These are phyloP conservation scores for Sporisorium graminicola DNA, from an alignment of 1,284 basidiomycete genomes.

Conservation along the genomic window DNA sequence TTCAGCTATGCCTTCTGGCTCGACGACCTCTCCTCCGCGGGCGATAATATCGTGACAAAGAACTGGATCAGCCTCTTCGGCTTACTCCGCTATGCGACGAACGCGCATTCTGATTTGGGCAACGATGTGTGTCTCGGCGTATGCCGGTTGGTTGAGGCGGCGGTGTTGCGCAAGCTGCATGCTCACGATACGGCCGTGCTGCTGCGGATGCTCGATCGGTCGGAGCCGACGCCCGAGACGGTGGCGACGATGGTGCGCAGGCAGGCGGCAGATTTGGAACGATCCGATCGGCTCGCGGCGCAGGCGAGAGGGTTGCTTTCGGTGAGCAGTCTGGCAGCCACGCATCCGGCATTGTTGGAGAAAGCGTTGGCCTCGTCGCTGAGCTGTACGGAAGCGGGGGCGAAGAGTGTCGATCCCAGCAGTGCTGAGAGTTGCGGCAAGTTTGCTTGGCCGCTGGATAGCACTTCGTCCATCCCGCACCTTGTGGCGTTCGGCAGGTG, in stretches of 20 bases:
- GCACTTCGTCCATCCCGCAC: constrained; percentile 22
- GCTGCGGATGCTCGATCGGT: background rate
- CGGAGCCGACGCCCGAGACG: background rate
- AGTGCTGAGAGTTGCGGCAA: background rate
- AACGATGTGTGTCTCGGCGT: constrained; percentile 44
- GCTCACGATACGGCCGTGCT: constrained; percentile 43
- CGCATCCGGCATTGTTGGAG: constrained; percentile 11
- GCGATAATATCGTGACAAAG: constrained; percentile 13
- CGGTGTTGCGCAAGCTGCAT: constrained; percentile 46
- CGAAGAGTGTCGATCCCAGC: constrained; percentile 10
- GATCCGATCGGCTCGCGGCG: constrained; percentile 11
- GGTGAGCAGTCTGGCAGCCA: background rate
- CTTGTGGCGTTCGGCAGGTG: constrained; percentile 41
- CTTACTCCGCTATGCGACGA: constrained; percentile 43
- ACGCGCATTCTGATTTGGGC: constrained; percentile 35
- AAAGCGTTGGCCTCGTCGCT: background rate
- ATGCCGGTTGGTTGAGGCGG: constrained; percentile 48
- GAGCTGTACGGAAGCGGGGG: constrained; percentile 1
- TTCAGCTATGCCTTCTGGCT: constrained; percentile 73
- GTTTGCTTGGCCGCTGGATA: constrained; percentile 40
- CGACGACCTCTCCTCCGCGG: constrained; percentile 67
- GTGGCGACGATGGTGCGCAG: constrained; percentile 1
- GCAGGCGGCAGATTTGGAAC: constrained; percentile 15
- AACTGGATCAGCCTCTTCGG: constrained; percentile 56
- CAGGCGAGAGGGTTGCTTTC: constrained; percentile 21